Evolutionary conservation across 345 rosid genomes (phyloP), one percentile per base, ranked within the genome.

Genomic region (Sonneratia alba): DNA sequence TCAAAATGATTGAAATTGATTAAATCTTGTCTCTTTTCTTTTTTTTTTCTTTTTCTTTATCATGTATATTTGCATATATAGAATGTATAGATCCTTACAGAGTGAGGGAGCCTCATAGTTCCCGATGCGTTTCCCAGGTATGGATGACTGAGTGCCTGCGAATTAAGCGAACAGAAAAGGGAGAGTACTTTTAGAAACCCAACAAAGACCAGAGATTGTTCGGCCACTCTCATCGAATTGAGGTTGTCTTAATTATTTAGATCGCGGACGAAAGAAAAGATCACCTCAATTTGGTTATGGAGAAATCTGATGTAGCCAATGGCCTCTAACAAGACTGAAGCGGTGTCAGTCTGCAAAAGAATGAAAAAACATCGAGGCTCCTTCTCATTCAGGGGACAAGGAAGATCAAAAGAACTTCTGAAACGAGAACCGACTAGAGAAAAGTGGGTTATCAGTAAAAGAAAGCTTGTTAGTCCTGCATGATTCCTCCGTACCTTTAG

Each of bases 231-330:
- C 27, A 53, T 53, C 7, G 1, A 13, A 68, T 68, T 5, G 10
- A 42, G 45, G 45, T 5, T 42, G 32, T 27, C 32, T 27, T 27
- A 27, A 27, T 27, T 27, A 27, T 27, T 27, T 27, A 27, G 32
- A 27, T 27, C 32, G 32, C 32, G 32, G 32, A 79, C 75, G 68
- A 77, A 77, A 70, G 81, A 83, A 70, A 10, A 79, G 86, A 86
- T 91, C 80, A 93, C 98, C 98, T 93, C 93, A 87, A 93, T 88
- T 85, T 93, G 98, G 87, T 88, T 85, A 77, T 91, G 96, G 76
- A 93, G 98, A 97, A 93, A 93, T 93, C 98, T 91, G 80, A 93
- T 93, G 87, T 93, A 93, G 78, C 98, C 98, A 82, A 93, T 89
- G 71, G 97, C 87, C 78, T 93, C 98, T 85, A 88, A 82, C 93